These are phyloP conservation scores for Pseudozyma tsukubaensis DNA, from an alignment of 1,284 basidiomycete species.

Conservation along the genomic window DNA sequence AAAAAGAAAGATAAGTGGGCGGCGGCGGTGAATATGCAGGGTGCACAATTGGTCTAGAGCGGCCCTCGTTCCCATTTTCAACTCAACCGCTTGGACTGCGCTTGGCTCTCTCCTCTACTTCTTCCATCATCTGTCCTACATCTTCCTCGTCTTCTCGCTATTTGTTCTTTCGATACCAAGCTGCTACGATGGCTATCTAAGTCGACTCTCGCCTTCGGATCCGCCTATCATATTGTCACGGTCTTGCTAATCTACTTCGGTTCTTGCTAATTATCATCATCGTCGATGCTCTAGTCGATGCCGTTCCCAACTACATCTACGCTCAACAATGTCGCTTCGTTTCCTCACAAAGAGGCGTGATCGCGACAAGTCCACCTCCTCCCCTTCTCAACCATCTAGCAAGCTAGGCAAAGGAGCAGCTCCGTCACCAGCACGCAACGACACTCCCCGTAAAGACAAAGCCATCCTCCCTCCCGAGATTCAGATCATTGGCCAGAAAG, in stretches of 20 bases:
- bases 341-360: slow-evolving; percentile 35
- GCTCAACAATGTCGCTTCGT: slow-evolving; percentile 25
- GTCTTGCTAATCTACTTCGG: not conserved
- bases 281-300: slow-evolving; percentile 5
- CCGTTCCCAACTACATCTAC: too few species aligned
- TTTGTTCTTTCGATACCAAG: not conserved
- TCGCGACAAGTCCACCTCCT: slow-evolving; percentile 7
- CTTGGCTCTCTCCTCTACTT: too few species aligned
- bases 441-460: slow-evolving; percentile 3
- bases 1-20: too few species aligned
- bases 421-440: too few species aligned
- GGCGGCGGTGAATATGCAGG: too few species aligned
- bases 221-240: not conserved
- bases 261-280: not conserved
- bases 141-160: not conserved
- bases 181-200: too few species aligned
- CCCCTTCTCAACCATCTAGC: not conserved
- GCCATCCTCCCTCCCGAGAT: slow-evolving; percentile 15
- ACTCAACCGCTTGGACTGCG: too few species aligned
- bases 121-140: too few species aligned
- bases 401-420: too few species aligned
- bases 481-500: slow-evolving; percentile 35
- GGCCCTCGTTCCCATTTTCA: too few species aligned
- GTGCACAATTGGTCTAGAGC: too few species aligned
- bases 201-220: too few species aligned